Conservation (phyloP, 2,329 filamentous ascomycete genomes). For the Paraphoma sp. region DNA sequence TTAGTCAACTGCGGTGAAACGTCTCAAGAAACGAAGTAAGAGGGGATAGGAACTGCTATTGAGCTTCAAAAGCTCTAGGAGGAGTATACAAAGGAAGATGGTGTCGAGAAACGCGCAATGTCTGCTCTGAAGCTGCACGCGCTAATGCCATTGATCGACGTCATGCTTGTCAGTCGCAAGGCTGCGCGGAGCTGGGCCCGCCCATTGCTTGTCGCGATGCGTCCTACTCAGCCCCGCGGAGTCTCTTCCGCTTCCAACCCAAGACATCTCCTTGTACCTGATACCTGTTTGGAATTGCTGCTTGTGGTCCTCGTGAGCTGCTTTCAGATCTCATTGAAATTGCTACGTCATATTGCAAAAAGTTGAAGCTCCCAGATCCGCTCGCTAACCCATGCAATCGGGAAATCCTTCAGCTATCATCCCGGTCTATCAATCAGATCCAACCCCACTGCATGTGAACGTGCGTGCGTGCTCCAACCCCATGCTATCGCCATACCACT, state of each 20-base stretch:
- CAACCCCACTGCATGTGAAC: not conserved
- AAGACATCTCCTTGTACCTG: not conserved
- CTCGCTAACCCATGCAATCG: conserved; percentile 13
- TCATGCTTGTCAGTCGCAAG: conserved; percentile 15
- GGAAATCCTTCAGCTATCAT: conserved; percentile 2
- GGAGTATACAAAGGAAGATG: not conserved
- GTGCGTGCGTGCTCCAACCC: conserved; percentile 1
- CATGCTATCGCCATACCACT: not conserved
- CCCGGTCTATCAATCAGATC: conserved; percentile 15
- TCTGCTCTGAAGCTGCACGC: conserved; percentile 19
- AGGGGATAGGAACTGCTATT: not conserved
- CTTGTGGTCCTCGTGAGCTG: not conserved
- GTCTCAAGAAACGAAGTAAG: not conserved
- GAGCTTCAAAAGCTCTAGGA: conserved; percentile 12
- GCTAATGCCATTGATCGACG: conserved; percentile 27
- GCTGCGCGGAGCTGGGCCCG: conserved; percentile 8
- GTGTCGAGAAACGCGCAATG: conserved; percentile 10
- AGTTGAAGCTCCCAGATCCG: not conserved
- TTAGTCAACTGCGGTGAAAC: not conserved
- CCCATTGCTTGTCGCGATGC: not conserved
- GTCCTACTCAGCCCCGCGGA: conserved; percentile 1
- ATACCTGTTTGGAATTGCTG: not conserved
- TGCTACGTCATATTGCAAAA: conserved; percentile 4
- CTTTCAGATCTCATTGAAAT: not conserved
- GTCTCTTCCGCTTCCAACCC: not conserved